Percentiles rank a stretch among this genome's conserved stretches.
These are phyloP conservation scores for Plectosphaerella plurivora DNA, from an alignment of 2,329 filamentous ascomycete genomes.

Conservation along the genomic window DNA sequence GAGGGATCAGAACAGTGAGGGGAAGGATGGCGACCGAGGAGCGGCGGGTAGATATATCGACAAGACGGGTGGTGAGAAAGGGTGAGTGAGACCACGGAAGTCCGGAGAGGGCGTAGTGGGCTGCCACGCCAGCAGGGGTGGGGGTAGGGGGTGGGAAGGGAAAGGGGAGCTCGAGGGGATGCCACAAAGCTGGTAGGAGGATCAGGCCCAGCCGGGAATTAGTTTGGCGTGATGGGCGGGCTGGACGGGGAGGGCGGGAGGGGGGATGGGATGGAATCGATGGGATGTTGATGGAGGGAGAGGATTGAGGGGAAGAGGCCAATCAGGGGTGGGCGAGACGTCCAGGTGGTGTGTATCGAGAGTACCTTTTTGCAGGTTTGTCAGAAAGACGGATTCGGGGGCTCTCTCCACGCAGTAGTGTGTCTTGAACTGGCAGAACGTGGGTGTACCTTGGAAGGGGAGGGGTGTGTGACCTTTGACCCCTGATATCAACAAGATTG, in stretches of 20 bases:
- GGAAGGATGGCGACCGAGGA: not conserved
- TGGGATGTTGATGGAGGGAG: not conserved
- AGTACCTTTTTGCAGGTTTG: no score
- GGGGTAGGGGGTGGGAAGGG: not conserved
- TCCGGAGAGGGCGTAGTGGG: not conserved
- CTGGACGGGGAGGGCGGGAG: not conserved
- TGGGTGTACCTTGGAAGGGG: no score
- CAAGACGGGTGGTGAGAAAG: not conserved
- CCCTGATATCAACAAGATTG: slow-evolving; percentile 1
- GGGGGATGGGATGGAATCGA: not conserved
- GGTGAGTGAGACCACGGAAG: slow-evolving; percentile 2
- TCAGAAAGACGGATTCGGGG: no score
- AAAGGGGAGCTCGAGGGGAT: not conserved
- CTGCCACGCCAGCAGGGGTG: not conserved
- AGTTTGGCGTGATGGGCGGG: not conserved
- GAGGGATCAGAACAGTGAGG: not conserved
- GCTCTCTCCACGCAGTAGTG: no score
- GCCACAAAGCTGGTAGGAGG: not conserved
- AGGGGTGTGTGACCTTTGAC: not conserved
- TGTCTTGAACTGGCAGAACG: no score
- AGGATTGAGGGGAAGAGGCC: not conserved
- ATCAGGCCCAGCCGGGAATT: not conserved
- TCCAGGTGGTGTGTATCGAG: no score
- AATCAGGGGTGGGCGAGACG: not conserved
- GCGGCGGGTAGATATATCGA: not conserved